phyloP scores from a whole-genome alignment of 129 eudicot genomes.

The Flaveria linearis region DNA sequence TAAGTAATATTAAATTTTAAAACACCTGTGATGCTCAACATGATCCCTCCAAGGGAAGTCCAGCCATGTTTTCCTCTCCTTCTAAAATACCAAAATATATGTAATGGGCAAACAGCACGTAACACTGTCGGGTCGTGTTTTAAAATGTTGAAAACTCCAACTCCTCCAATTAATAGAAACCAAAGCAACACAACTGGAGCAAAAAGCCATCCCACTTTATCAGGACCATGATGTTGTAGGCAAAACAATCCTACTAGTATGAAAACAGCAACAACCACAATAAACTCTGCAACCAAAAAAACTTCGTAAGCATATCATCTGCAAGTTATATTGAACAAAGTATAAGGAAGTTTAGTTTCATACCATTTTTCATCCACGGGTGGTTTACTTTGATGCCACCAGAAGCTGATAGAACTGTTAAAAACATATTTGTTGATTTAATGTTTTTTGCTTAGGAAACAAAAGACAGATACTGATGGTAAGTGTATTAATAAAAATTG shows the following conservation, averaged over 20 bases:
- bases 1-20: neutral
- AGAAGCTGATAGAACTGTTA: conserved; percentile 80
- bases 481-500: too few species aligned
- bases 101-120: conserved; percentile 66
- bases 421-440: neutral
- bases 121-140: conserved; percentile 55
- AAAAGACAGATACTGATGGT: too few species aligned
- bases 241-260: conserved; percentile 67
- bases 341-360: neutral
- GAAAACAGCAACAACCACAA: conserved; percentile 67
- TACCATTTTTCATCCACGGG: conserved; percentile 76
- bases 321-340: conserved; percentile 8
- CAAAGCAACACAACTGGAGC: conserved; percentile 77
- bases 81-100: conserved; percentile 59
- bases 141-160: conserved; percentile 64
- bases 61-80: conserved; percentile 61
- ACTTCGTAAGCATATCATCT: conserved; percentile 5
- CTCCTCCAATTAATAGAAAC: conserved; percentile 76
- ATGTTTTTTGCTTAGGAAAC: too few species aligned
- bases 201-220: conserved; percentile 83
- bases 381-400: conserved; percentile 82
- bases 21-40: conserved; percentile 79
- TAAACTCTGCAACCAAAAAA: conserved; percentile 56
- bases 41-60: conserved; percentile 80
- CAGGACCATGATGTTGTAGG: conserved; percentile 79